Evolutionary conservation across 441 rosid species (phyloP).

Genomic region (Kokia cookei): DNA sequence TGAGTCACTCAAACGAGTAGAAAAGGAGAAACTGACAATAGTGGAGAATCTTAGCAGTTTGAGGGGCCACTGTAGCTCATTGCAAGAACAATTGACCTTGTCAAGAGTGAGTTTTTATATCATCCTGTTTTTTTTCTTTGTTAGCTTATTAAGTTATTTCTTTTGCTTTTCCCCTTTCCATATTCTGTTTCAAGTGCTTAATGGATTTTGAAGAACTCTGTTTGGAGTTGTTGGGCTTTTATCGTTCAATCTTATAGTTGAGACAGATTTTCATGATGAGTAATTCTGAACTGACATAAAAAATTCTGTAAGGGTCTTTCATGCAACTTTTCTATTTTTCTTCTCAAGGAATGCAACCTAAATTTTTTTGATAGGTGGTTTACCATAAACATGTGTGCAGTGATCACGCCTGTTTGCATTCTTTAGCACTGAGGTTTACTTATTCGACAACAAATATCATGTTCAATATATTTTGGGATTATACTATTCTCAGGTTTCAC

Average conservation of each 20-base stretch:
- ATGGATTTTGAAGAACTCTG: background rate
- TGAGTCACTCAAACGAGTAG: constrained; percentile 59
- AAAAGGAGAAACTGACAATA: constrained; percentile 74
- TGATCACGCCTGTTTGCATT: background rate
- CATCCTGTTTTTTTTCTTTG: background rate
- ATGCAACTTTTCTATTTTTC: background rate
- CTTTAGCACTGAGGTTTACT: background rate
- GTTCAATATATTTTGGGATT: background rate
- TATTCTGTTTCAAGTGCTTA: background rate
- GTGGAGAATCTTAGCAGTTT: constrained; percentile 79
- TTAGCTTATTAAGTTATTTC: background rate
- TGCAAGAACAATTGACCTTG: constrained; percentile 75
- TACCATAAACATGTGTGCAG: background rate
- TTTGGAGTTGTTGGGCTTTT: background rate
- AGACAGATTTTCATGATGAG: background rate
- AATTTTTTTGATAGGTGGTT: background rate
- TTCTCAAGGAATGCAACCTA: background rate
- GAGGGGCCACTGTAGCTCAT: constrained; percentile 76
- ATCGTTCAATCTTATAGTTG: background rate
- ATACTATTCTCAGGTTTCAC: constrained; percentile 41
- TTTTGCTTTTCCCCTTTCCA: background rate
- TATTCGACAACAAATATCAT: background rate
- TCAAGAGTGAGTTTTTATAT: constrained; percentile 51
- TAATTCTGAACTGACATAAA: background rate
- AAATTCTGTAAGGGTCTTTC: background rate